A percentile compares a stretch with the other conserved stretches of the same genome.
These are phyloP conservation scores for Populus hybrid DNA, from an alignment of 441 rosid genomes.

Conservation along the genomic window DNA sequence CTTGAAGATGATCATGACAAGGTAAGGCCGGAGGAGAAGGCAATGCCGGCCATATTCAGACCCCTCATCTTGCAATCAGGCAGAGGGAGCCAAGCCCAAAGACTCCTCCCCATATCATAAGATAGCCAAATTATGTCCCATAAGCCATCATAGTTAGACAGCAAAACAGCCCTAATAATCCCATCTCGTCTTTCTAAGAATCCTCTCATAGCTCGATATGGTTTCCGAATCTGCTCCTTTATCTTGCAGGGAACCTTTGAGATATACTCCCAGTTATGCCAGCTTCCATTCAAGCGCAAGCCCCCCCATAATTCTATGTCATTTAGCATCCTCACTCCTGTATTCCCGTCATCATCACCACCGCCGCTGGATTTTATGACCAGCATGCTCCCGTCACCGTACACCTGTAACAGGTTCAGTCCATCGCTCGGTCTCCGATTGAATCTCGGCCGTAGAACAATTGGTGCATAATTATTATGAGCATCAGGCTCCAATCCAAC, in stretches of 20 bases:
- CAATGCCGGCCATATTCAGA: slow-evolving; percentile 65
- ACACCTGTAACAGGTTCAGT: slow-evolving; percentile 34
- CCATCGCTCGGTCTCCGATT: slow-evolving; percentile 13
- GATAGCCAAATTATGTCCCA: slow-evolving; percentile 65
- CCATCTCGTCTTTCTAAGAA: slow-evolving; percentile 54
- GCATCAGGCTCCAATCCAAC: slow-evolving; percentile 18
- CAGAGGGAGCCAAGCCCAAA: slow-evolving; percentile 47
- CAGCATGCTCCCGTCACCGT: slow-evolving; percentile 62
- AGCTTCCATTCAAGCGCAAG: slow-evolving; percentile 28
- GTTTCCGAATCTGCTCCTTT: slow-evolving; percentile 34
- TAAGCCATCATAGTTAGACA: slow-evolving; percentile 49
- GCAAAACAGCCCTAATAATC: slow-evolving; percentile 45
- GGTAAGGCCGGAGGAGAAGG: slow-evolving; percentile 61
- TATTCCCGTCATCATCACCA: not conserved
- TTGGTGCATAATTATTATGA: slow-evolving; percentile 13
- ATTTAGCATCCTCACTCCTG: slow-evolving; percentile 28
- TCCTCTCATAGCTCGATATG: slow-evolving; percentile 57
- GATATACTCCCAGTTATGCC: slow-evolving; percentile 40
- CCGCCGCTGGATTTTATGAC: slow-evolving; percentile 35
- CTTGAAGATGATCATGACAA: slow-evolving; percentile 21
- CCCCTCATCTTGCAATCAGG: slow-evolving; percentile 61
- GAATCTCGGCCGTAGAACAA: slow-evolving; percentile 45
- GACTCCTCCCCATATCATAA: slow-evolving; percentile 27
- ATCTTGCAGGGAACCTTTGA: slow-evolving; percentile 41
- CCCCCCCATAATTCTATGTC: slow-evolving; percentile 63